Percentiles rank a stretch among this genome's conserved stretches.
Conservation (phyloP, 352 stramenopile species). For the Lagenidium giganteum region DNA sequence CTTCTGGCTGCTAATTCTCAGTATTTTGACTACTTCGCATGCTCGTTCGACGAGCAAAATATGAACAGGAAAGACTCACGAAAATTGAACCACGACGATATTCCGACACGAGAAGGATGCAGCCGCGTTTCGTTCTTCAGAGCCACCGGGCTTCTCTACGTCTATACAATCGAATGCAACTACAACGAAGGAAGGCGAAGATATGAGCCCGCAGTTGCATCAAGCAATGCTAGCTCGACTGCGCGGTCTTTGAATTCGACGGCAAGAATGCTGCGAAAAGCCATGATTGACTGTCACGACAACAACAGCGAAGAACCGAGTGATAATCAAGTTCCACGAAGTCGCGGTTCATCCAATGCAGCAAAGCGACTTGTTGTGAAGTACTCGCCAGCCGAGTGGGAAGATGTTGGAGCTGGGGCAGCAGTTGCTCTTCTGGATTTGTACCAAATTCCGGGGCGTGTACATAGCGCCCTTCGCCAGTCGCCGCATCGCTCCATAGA, state of each 20-base stretch:
- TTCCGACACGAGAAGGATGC: constrained; percentile 55
- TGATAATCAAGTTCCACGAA: constrained; percentile 7
- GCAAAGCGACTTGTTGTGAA: constrained; percentile 43
- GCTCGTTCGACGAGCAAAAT: constrained; percentile 78
- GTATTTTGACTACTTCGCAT: constrained; percentile 85
- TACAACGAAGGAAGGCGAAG: constrained; percentile 78
- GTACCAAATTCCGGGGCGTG: constrained; percentile 32
- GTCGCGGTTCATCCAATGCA: constrained; percentile 2
- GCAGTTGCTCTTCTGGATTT: constrained; percentile 59
- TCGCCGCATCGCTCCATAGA: constrained; percentile 57
- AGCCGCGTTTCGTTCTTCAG: constrained; percentile 74
- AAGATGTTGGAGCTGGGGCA: constrained; percentile 58
- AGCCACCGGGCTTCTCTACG: constrained; percentile 62
- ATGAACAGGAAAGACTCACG: constrained; percentile 64
- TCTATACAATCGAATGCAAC: constrained; percentile 93
- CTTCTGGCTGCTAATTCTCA: constrained; percentile 63
- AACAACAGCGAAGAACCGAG: constrained; percentile 6
- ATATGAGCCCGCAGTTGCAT: constrained; percentile 23
- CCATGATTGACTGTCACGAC: constrained; percentile 5
- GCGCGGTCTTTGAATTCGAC: background rate
- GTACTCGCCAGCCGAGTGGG: constrained; percentile 62
- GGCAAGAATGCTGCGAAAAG: background rate
- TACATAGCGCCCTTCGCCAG: constrained; percentile 6
- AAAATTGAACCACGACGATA: constrained; percentile 48
- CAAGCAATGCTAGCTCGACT: constrained; percentile 3